These are phyloP conservation scores for Durio zibethinus DNA, from an alignment of 345 rosid species.

Conservation along the genomic window DNA sequence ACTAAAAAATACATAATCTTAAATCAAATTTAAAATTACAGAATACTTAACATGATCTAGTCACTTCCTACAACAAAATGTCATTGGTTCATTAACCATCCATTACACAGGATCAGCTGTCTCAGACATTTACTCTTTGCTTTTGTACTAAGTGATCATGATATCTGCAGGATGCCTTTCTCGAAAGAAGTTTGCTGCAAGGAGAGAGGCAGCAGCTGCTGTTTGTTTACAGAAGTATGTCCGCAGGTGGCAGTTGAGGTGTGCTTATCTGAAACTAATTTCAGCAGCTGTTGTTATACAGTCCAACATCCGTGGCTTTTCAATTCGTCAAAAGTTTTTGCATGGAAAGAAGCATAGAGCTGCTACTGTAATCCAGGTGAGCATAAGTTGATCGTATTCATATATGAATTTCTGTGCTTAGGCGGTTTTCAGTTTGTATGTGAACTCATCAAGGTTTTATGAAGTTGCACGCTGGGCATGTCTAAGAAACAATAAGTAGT, in stretches of 20 bases:
- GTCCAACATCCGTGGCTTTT: conserved; percentile 65
- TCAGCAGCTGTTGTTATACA: conserved; percentile 60
- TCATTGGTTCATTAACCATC: neutral
- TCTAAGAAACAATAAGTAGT: neutral
- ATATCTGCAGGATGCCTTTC: conserved; percentile 71
- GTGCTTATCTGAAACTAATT: conserved; percentile 43
- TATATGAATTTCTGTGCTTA: neutral
- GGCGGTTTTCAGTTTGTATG: neutral
- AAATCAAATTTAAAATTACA: neutral
- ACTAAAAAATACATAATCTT: neutral
- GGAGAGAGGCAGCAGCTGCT: conserved; percentile 68
- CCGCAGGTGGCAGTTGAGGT: conserved; percentile 56
- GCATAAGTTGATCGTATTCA: neutral
- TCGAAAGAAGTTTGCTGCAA: conserved; percentile 51
- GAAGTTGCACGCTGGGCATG: neutral
- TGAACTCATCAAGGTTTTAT: neutral
- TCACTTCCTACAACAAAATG: neutral
- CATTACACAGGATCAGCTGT: neutral
- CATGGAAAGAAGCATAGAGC: conserved; percentile 61
- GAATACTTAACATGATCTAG: neutral
- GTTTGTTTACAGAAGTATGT: conserved; percentile 60
- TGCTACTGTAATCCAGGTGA: conserved; percentile 77
- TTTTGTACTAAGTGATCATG: conserved; percentile 26
- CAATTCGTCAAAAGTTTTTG: conserved; percentile 51
- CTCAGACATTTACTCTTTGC: conserved; percentile 10